Percentiles rank a stretch among this genome's conserved stretches.
These are phyloP conservation scores for Tylopilus sp. DNA, from an alignment of 768 basidiomycete species.

Conservation along the genomic window DNA sequence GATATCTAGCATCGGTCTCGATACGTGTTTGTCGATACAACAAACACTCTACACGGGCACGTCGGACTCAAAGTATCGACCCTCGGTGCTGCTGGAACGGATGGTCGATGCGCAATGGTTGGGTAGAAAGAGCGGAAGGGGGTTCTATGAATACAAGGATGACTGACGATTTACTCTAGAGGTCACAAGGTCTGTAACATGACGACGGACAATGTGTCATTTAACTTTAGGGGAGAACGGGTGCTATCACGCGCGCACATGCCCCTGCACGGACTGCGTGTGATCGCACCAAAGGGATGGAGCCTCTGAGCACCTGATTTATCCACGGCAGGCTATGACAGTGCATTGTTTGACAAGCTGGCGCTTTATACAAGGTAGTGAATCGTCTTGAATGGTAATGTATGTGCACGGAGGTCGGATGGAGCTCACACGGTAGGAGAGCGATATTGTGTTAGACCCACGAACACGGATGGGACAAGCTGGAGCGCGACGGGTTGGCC, in stretches of 20 bases:
- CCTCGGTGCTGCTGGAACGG: constrained; percentile 81
- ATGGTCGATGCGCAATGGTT: constrained; percentile 98
- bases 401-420: background rate
- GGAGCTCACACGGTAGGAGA: background rate
- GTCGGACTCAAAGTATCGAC: constrained; percentile 92
- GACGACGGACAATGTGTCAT: background rate
- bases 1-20: constrained; percentile 82
- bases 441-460: no score
- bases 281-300: background rate
- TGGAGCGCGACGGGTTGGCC: background rate
- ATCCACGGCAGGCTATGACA: background rate
- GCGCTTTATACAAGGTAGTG: background rate
- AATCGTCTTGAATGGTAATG: background rate
- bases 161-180: constrained; percentile 3
- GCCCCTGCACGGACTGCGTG: no score
- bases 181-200: background rate
- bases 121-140: constrained; percentile 89
- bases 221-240: no score
- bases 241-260: no score
- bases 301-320: background rate
- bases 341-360: background rate
- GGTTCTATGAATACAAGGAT: constrained; percentile 82
- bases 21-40: constrained; percentile 93
- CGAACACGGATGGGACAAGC: background rate
- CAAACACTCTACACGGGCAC: constrained; percentile 86